Conservation (phyloP, 2,329 filamentous ascomycete genomes). For the Celoporthe dispersa region DNA sequence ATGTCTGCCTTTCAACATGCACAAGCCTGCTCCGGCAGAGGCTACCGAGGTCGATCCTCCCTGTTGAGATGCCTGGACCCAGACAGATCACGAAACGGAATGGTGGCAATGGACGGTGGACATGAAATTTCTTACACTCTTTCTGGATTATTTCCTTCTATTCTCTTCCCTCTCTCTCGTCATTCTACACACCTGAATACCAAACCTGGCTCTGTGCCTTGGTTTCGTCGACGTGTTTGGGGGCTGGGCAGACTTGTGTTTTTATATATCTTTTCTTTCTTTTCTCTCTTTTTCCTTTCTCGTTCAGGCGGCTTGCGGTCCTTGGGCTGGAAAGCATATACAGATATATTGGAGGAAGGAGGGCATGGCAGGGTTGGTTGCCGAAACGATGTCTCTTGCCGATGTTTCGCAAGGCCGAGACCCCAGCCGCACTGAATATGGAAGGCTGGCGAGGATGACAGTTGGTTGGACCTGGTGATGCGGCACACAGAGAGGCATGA, state of each 20-base stretch:
- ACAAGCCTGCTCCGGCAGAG: conserved; percentile 25
- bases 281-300: neutral
- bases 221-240: conserved; percentile 15
- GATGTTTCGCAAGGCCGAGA: conserved; percentile 1
- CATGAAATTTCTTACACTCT: conserved; percentile 30
- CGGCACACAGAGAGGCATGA: conserved; percentile 6
- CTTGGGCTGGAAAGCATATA: conserved; percentile 17
- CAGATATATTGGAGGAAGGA: neutral
- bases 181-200: conserved; percentile 7
- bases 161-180: conserved; percentile 28
- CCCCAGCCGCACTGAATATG: conserved; percentile 15
- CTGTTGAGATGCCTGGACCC: conserved; percentile 32
- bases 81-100: conserved; percentile 33
- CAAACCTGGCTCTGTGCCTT: neutral
- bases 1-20: conserved; percentile 17
- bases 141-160: conserved; percentile 31
- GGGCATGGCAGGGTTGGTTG: neutral
- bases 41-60: conserved; percentile 30
- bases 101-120: conserved; percentile 23
- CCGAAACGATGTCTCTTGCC: neutral
- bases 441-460: conserved; percentile 3
- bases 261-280: neutral
- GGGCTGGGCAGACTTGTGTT: conserved; percentile 9
- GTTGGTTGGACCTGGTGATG: conserved; percentile 9
- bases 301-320: conserved; percentile 13